Base-by-base conservation (phyloP, 768 basidiomycete species). In the Rhodotorula babjevae region DNA sequence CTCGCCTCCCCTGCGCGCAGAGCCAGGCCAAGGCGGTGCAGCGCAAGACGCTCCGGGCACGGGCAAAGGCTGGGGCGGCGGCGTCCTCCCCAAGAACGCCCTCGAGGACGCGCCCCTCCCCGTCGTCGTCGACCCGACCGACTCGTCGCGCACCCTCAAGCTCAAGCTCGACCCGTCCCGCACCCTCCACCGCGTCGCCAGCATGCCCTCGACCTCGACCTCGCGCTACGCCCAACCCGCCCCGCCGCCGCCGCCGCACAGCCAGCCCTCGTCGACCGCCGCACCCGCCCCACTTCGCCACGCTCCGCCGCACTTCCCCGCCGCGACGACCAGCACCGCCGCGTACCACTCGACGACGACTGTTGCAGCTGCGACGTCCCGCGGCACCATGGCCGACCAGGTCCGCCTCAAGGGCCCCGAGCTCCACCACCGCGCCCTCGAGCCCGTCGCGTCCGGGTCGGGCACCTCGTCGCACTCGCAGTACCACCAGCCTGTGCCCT, bases 21-120 rank as follows among this genome's bases (percentile, higher is more conserved):
- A 33, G 5, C 55, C 50, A 25, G 42, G 64, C 12, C 1, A 27
- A 14, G 65, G 21, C 21, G 47, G 64, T 16, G 56, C 18, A 2
- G n/a, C 42, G 0, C 12, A 19, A 7, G 31, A 19, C 12, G 23
- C 46, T 12, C 42, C 9, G 0, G 65, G 56, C 46, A 33, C n/a
- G 21, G 65, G 65, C 19, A 58, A 7, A 15, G 65, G 65, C 44
- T 66, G 65, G 65, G 65, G 65, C 6, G 27, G 31, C 6, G 65
- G 65, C 16, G 5, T 3, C 11, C 7, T 18, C 18, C 15, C 57
- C 36, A 36, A 36, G 36, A 18, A 14, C 33, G 9, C 50, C 23
- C 31, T 21, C 47, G 44, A 59, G 11, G 7, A 42, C 33, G 33
- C 2, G 33, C 36, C 15, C 14, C 33, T 36, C 3, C 29, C 19